Percentiles rank a stretch among this genome's conserved stretches.
Conservation (phyloP, 768 basidiomycete species). For the Paxillus rubicundulus region DNA sequence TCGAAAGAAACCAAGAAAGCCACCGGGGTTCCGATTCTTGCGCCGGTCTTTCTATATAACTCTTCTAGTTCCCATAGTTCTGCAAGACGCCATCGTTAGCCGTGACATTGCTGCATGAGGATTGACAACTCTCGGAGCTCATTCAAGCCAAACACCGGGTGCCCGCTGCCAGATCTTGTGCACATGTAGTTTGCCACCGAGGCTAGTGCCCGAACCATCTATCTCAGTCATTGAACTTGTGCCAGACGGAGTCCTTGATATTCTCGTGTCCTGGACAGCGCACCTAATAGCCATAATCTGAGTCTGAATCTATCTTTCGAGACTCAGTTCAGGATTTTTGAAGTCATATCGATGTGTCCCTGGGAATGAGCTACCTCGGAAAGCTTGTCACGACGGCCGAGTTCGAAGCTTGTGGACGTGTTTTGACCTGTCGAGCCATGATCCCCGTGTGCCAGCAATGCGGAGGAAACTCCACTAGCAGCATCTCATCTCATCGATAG, state of each 20-base stretch:
- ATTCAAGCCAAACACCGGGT: too few relatives aligned
- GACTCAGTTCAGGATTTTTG: constrained; percentile 1
- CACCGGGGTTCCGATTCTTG: constrained; percentile 12
- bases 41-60: constrained; percentile 9
- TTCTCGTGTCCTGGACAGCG: background rate
- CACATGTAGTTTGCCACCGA: too few relatives aligned
- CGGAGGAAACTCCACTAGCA: background rate
- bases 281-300: background rate
- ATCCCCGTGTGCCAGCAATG: constrained; percentile 2
- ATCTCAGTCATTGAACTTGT: background rate
- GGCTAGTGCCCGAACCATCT: background rate
- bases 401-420: constrained; percentile 10
- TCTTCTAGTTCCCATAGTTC: constrained; percentile 8
- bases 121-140: background rate
- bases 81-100: constrained; percentile 3
- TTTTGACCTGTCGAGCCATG: background rate
- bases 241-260: background rate
- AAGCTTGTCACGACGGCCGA: constrained; percentile 7
- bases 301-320: background rate
- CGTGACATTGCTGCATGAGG: background rate
- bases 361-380: constrained; percentile 14
- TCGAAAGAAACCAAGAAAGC: too few relatives aligned
- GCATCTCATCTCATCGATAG: constrained; percentile 13
- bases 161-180: too few relatives aligned
- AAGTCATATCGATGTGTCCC: constrained; percentile 2